These are phyloP conservation scores for Ceratocystis eucalypticola DNA, from an alignment of 2,329 filamentous ascomycete species.

Conservation along the genomic window DNA sequence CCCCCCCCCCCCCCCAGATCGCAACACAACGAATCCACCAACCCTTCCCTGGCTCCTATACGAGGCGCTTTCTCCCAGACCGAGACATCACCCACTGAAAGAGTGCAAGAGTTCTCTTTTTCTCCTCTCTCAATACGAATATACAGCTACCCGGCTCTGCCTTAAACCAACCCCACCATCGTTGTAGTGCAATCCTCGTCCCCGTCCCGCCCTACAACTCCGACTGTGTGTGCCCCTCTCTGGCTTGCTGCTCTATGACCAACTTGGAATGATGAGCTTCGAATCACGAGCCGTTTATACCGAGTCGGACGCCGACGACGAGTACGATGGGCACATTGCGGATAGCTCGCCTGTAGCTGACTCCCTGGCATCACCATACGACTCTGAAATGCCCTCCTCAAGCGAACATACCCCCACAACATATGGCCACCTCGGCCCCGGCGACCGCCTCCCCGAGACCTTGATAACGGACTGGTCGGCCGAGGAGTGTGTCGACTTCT, in stretches of 20 bases:
- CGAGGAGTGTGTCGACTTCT: conserved; percentile 82
- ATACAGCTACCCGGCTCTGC: background rate
- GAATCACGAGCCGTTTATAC: conserved; percentile 57
- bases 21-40: background rate
- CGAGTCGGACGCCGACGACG: conserved; percentile 70
- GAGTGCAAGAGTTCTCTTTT: background rate
- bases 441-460: conserved; percentile 56
- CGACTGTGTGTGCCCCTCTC: background rate
- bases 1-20: background rate
- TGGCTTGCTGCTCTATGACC: conserved; percentile 1
- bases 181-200: background rate
- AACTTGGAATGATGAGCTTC: conserved; percentile 39
- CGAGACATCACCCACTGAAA: background rate
- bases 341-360: conserved; percentile 56
- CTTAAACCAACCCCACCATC: background rate
- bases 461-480: conserved; percentile 69
- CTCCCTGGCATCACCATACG: conserved; percentile 55
- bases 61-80: background rate
- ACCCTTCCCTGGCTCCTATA: background rate
- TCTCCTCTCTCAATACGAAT: background rate
- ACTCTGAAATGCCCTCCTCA: conserved; percentile 55
- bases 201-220: background rate
- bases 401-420: conserved; percentile 69
- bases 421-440: conserved; percentile 52
- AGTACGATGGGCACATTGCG: conserved; percentile 62